phyloP scores from a whole-genome alignment of 2,329 filamentous ascomycete genomes.

The Trichoderma endophyticum region DNA sequence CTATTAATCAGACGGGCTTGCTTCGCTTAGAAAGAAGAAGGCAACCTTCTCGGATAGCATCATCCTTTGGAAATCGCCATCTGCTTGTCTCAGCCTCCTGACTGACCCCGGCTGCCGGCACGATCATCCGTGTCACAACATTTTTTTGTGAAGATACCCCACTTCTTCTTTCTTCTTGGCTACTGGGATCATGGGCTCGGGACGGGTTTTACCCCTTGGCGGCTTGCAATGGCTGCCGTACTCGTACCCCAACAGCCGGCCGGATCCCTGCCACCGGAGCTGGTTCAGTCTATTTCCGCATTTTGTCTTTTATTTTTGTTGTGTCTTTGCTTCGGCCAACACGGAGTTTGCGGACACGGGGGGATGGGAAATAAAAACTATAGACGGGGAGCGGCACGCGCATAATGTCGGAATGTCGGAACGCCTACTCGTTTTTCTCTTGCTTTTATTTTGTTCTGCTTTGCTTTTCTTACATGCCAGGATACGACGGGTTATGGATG shows the following conservation, averaged over 20 bases:
- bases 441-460: background rate
- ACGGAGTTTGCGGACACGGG: constrained; percentile 13
- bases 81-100: constrained; percentile 2
- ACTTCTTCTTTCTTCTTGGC: constrained; percentile 9
- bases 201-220: background rate
- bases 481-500: constrained; percentile 1
- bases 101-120: background rate
- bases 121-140: background rate
- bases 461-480: background rate
- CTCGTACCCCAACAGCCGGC: background rate
- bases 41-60: background rate
- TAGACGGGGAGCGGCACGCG: background rate
- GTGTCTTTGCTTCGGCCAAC: background rate
- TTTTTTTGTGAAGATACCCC: constrained; percentile 11
- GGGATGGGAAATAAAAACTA: background rate
- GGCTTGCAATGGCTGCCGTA: background rate
- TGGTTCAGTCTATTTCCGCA: background rate
- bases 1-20: constrained; percentile 7
- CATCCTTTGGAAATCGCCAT: background rate
- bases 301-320: background rate
- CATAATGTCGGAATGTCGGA: constrained; percentile 10
- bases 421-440: background rate
- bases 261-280: background rate
- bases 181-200: constrained; percentile 6
- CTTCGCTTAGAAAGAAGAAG: background rate